A percentile compares a stretch with the other conserved stretches of the same genome.
phyloP scores from a whole-genome alignment of 2,329 filamentous ascomycete genomes.

The Coleophoma crateriformis region DNA sequence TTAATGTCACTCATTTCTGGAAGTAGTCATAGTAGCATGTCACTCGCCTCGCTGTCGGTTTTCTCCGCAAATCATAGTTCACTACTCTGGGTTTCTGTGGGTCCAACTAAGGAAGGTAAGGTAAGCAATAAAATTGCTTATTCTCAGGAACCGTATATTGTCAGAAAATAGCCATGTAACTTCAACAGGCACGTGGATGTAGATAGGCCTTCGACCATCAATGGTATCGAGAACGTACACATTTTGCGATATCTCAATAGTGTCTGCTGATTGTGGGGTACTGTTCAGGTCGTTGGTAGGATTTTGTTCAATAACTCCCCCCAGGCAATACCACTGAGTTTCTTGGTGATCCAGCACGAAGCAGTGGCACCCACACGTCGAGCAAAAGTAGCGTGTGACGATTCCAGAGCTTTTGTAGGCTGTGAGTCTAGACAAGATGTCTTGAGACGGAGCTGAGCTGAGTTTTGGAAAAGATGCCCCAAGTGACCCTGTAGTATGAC shows the following conservation, averaged over 20 bases:
- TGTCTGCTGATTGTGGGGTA: background rate
- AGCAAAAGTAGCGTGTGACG: background rate
- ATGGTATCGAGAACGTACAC: slow-evolving; percentile 5
- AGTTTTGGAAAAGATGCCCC: slow-evolving; percentile 1
- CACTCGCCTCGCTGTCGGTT: too few species aligned
- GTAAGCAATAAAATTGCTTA: too few species aligned
- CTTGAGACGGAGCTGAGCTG: background rate
- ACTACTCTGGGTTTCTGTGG: too few species aligned
- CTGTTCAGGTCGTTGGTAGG: background rate
- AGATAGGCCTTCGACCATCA: background rate
- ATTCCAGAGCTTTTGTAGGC: slow-evolving; percentile 1
- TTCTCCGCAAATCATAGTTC: too few species aligned
- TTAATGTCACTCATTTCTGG: too few species aligned
- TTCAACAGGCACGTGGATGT: too few species aligned
- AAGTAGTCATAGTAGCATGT: too few species aligned
- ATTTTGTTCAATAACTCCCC: slow-evolving; percentile 3
- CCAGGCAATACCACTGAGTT: slow-evolving; percentile 3
- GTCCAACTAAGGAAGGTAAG: too few species aligned
- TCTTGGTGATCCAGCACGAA: slow-evolving; percentile 1
- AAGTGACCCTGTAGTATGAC: slow-evolving; percentile 1
- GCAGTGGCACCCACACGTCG: slow-evolving; percentile 2
- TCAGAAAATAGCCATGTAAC: too few species aligned
- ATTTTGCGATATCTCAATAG: slow-evolving; percentile 2
- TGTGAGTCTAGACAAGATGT: background rate
- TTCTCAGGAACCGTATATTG: too few species aligned